Percentiles rank a stretch among this genome's conserved stretches.
These are phyloP conservation scores for Neofusicoccum parvum DNA, from an alignment of 2,329 filamentous ascomycete genomes.

Conservation along the genomic window DNA sequence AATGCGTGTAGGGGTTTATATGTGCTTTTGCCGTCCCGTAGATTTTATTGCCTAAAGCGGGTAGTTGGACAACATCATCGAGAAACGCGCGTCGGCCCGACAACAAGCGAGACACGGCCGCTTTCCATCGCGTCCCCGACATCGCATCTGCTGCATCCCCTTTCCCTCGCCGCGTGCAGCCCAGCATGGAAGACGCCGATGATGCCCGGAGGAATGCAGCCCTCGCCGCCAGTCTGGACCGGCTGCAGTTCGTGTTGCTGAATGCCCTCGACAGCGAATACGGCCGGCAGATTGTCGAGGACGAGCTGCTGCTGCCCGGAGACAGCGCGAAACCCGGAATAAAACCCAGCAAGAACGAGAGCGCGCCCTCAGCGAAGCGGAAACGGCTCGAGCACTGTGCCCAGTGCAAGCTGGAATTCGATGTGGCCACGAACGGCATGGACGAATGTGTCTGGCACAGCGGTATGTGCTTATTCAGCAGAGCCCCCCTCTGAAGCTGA, in stretches of 20 bases:
- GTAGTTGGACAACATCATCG: too few relatives aligned
- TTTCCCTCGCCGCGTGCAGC: too few relatives aligned
- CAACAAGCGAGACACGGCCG: too few relatives aligned
- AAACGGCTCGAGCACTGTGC: background rate
- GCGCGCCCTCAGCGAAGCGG: background rate
- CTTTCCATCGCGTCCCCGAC: too few relatives aligned
- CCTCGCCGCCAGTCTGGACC: background rate
- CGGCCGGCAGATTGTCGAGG: background rate
- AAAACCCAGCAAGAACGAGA: background rate
- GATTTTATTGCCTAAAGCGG: too few relatives aligned
- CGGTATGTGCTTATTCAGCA: background rate
- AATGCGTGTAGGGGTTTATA: background rate
- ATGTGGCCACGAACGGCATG: background rate
- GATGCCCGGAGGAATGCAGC: background rate
- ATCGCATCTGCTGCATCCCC: too few relatives aligned
- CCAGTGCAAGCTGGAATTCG: background rate
- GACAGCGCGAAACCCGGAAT: background rate
- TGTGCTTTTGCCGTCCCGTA: too few relatives aligned
- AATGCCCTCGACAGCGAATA: background rate
- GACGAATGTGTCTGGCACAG: conserved; percentile 4
- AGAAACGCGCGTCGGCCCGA: too few relatives aligned
- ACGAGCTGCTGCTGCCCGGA: background rate
- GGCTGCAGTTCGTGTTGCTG: background rate
- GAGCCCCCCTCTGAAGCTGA: too few relatives aligned
- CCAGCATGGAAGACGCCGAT: background rate